Evolutionary conservation across 2,329 filamentous ascomycete species (phyloP).

Genomic region (Sarocladiaceae sp.): DNA sequence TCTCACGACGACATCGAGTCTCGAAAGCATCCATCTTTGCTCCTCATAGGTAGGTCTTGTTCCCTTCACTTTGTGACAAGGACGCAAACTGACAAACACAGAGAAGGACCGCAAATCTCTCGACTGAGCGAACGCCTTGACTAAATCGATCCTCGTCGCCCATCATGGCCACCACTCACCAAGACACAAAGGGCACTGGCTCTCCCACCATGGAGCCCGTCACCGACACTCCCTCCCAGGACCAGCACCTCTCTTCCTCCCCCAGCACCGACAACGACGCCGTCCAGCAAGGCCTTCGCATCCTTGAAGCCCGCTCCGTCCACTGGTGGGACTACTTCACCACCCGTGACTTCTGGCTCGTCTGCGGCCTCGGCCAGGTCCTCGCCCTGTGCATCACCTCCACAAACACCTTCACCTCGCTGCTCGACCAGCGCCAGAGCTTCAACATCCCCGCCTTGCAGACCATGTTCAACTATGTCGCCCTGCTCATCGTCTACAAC

Average conservation of each 20-base stretch:
- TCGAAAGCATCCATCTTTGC: no score
- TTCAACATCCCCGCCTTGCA: slow-evolving; percentile 93
- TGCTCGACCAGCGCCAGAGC: slow-evolving; percentile 53
- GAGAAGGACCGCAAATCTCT: no score
- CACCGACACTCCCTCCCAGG: slow-evolving; percentile 11
- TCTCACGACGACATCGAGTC: no score
- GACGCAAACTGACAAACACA: no score
- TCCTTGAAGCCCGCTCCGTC: slow-evolving; percentile 46
- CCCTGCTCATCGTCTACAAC: slow-evolving; percentile 78
- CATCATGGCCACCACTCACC: slow-evolving; percentile 1
- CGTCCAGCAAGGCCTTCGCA: slow-evolving; percentile 45
- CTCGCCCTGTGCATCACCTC: slow-evolving; percentile 85
- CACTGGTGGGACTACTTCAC: slow-evolving; percentile 69
- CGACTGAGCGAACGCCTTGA: slow-evolving; percentile 7
- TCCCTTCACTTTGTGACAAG: no score
- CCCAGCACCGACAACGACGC: slow-evolving; percentile 28
- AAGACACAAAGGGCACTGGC: slow-evolving; percentile 7
- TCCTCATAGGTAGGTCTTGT: no score
- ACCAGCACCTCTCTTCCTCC: slow-evolving; percentile 8
- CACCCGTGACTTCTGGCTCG: slow-evolving; percentile 82
- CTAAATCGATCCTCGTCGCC: neutral
- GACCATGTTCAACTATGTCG: slow-evolving; percentile 87
- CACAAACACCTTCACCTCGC: slow-evolving; percentile 82
- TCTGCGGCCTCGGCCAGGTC: slow-evolving; percentile 74
- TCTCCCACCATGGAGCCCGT: slow-evolving; percentile 6